These are phyloP conservation scores for Gamarada debralockiae DNA, from an alignment of 495 filamentous ascomycete genomes.

Conservation along the genomic window DNA sequence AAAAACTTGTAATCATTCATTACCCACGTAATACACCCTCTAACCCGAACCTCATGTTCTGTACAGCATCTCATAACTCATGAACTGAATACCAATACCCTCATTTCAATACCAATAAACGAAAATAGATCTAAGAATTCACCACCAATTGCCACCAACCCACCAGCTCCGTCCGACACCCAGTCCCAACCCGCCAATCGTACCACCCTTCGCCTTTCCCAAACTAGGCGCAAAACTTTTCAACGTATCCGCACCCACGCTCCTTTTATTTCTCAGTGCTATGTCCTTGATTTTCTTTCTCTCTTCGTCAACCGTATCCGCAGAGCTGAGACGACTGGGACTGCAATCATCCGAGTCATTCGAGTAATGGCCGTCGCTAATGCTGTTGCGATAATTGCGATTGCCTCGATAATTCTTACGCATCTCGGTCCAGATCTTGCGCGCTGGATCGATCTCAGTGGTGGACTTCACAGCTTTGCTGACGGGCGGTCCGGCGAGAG, in stretches of 20 bases:
- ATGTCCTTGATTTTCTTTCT: slow-evolving; percentile 32
- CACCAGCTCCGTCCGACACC: slow-evolving; percentile 20
- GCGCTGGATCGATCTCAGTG: slow-evolving; percentile 34
- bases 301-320: slow-evolving; percentile 13
- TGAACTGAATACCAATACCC: no score
- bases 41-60: no score
- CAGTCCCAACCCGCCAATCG: slow-evolving; percentile 13
- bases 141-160: slow-evolving; percentile 16
- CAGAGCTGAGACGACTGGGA: slow-evolving; percentile 17
- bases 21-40: no score
- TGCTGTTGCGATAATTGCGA: slow-evolving; percentile 15
- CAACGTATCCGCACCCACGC: slow-evolving; percentile 37
- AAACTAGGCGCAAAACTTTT: slow-evolving; percentile 40
- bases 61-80: no score
- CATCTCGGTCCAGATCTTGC: slow-evolving; percentile 45
- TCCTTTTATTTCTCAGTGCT: slow-evolving; percentile 38
- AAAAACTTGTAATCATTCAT: no score
- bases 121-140: not conserved
- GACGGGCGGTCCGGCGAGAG: not conserved
- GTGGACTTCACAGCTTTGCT: no score
- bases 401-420: slow-evolving; percentile 19
- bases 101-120: not conserved
- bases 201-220: slow-evolving; percentile 6
- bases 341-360: slow-evolving; percentile 19
- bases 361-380: slow-evolving; percentile 24